phyloP scores from a whole-genome alignment of 139 green algal species.

The Gonium pectorale region DNA sequence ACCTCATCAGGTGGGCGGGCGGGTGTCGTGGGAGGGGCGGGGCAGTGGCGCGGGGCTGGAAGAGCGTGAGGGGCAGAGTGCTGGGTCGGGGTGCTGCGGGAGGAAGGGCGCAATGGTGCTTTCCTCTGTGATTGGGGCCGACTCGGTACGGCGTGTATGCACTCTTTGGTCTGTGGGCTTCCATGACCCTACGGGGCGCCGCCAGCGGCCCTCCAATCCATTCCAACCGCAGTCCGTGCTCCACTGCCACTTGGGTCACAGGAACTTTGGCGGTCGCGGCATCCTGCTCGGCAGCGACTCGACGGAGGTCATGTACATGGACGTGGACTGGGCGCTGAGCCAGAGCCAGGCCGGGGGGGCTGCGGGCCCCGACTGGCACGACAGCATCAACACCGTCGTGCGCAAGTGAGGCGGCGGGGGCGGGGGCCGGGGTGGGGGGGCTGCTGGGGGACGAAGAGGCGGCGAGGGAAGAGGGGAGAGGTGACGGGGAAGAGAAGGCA shows the following conservation, averaged over 20 bases:
- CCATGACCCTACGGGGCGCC: too few relatives aligned
- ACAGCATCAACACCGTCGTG: slow-evolving; percentile 33
- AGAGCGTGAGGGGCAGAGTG: not conserved
- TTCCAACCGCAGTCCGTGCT: too few relatives aligned
- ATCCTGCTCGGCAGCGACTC: slow-evolving; percentile 44
- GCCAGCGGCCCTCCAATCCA: too few relatives aligned
- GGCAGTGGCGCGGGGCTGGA: not conserved
- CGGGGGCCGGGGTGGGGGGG: too few relatives aligned
- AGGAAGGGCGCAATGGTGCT: not conserved
- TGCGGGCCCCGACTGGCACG: slow-evolving; percentile 15
- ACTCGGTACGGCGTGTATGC: too few relatives aligned
- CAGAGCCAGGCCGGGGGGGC: not conserved
- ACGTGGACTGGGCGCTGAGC: slow-evolving; percentile 35
- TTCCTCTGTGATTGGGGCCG: too few relatives aligned
- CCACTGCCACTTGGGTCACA: not conserved
- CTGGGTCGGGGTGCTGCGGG: not conserved
- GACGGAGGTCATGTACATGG: slow-evolving; percentile 37
- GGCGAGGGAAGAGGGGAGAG: too few relatives aligned
- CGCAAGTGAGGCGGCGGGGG: slow-evolving; percentile 15
- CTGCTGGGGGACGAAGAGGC: too few relatives aligned
- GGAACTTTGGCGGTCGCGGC: slow-evolving; percentile 43
- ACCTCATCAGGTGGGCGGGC: slow-evolving; percentile 21
- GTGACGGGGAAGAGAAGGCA: too few relatives aligned
- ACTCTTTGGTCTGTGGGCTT: too few relatives aligned
- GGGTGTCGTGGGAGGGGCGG: not conserved